These are phyloP conservation scores for Epichloe sp. DNA, from an alignment of 2,329 filamentous ascomycete species.

Conservation along the genomic window DNA sequence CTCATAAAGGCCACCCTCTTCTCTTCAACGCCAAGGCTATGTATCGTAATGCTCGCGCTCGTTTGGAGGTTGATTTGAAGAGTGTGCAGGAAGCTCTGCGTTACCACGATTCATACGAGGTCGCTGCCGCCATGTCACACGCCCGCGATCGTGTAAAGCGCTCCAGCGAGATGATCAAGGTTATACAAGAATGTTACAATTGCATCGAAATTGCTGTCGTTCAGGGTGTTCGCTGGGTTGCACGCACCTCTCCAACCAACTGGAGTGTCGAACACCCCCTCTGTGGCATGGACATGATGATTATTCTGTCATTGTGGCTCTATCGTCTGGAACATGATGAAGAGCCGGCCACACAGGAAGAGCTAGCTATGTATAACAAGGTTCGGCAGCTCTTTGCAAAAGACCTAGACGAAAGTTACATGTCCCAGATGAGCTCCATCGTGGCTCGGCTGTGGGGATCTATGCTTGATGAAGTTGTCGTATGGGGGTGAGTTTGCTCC, in stretches of 20 bases:
- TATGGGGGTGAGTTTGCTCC: slow-evolving; percentile 76
- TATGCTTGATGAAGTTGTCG: slow-evolving; percentile 96
- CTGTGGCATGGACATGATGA: slow-evolving; percentile 92
- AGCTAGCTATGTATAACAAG: slow-evolving; percentile 84
- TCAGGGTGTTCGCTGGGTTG: slow-evolving; percentile 94
- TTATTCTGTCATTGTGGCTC: slow-evolving; percentile 94
- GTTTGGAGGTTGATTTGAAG: slow-evolving; percentile 91
- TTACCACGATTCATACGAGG: slow-evolving; percentile 94
- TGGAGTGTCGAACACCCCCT: slow-evolving; percentile 98
- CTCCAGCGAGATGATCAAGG: slow-evolving; percentile 94
- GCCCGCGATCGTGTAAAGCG: slow-evolving; percentile 90
- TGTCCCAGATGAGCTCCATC: slow-evolving; percentile 80
- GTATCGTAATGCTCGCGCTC: slow-evolving; percentile 84
- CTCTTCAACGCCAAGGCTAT: slow-evolving; percentile 98
- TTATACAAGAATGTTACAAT: slow-evolving; percentile 94
- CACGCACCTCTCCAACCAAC: slow-evolving; percentile 93
- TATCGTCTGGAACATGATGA: slow-evolving; percentile 99
- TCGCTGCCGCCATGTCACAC: slow-evolving; percentile 90
- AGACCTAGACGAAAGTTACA: slow-evolving; percentile 71
- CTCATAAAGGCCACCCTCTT: slow-evolving; percentile 88
- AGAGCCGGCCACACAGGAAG: slow-evolving; percentile 73
- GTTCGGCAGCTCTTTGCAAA: slow-evolving; percentile 82
- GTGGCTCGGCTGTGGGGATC: slow-evolving; percentile 93
- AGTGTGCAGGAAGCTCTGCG: slow-evolving; percentile 89
- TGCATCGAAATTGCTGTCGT: slow-evolving; percentile 92